Evolutionary conservation across 208 protist species (phyloP).

Genomic region (Leishmania martiniquensis): DNA sequence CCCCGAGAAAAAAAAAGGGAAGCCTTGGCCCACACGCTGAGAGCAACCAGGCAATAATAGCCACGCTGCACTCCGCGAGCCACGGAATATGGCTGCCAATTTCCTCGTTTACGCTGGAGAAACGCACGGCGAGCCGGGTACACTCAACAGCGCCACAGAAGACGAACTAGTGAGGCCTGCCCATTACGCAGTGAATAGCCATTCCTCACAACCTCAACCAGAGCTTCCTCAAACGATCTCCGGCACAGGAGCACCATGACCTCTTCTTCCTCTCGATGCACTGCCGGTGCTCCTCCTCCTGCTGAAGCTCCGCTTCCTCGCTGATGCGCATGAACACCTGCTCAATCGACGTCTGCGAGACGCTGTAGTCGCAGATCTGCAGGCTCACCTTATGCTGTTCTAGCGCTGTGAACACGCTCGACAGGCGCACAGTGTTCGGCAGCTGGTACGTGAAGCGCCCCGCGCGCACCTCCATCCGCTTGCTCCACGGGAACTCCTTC

Average conservation of each 20-base stretch:
- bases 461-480: slow-evolving; percentile 44
- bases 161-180: too few relatives aligned
- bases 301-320: slow-evolving; percentile 43
- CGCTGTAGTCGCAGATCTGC: slow-evolving; percentile 72
- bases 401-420: slow-evolving; percentile 45
- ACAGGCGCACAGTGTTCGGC: slow-evolving; percentile 37
- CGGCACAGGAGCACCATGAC: background rate
- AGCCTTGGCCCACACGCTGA: too few relatives aligned
- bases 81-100: too few relatives aligned
- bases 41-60: too few relatives aligned
- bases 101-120: too few relatives aligned
- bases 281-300: slow-evolving; percentile 31
- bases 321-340: slow-evolving; percentile 89
- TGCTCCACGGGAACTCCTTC: slow-evolving; percentile 28
- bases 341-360: slow-evolving; percentile 85
- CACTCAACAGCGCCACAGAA: too few relatives aligned
- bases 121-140: too few relatives aligned
- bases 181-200: too few relatives aligned
- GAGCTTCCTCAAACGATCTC: background rate
- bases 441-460: slow-evolving; percentile 52
- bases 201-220: too few relatives aligned
- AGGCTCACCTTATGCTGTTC: slow-evolving; percentile 43
- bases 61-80: too few relatives aligned
- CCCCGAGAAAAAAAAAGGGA: too few relatives aligned
- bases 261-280: background rate